Base-by-base conservation (phyloP, 1,284 basidiomycete genomes). In the Ceratobasidium sp. region DNA sequence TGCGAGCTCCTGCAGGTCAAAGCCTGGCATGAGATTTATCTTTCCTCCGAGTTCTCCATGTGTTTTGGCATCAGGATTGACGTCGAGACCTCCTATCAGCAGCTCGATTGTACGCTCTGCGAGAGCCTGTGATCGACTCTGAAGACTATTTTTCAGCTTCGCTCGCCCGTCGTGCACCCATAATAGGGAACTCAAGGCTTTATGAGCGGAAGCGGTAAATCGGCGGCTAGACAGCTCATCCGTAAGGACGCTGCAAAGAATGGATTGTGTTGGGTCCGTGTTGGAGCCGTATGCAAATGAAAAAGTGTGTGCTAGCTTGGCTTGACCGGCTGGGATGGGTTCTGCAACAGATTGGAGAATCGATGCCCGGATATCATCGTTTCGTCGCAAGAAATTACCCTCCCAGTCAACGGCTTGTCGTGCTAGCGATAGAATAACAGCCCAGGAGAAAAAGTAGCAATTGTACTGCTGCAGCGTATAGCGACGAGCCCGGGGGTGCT, bases 361-460 rank as follows among this genome's bases (percentile, higher is more conserved):
- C 30, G 21, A 32, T 8, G 9, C 8, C 30, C 35, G 26, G 26
- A 16, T 3, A 11, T 41, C 16, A 3, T 41, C 32, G 3, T 32
- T n/a, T 16, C 35, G 18, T n/a, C 18, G 9, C 14, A 23, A 32
- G 11, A 38, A 38, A 7, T 8, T 38, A 7, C 8, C 8, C 32
- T 59, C 57, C 57, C 57, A 59, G n/a, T 32, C n/a, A 5, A 30
- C 30, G 4, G 57, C 57, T 13, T 18, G 30, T 18, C 57, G 57
- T 9, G 57, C 57, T 16, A 59, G 30, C 18, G 14, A 3, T 4
- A 59, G 26, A 5, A 59, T 41, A 38, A 59, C 35, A 2, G 57
- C 8, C 57, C 57, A 59, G 2, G 57, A 59, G n/a, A 59, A 59
- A 59, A 59, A 59, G 30, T 59, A 59, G 57, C 57, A 59, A 30